These are phyloP conservation scores for Mrakia gelida DNA, from an alignment of 768 basidiomycete species.

Conservation along the genomic window DNA sequence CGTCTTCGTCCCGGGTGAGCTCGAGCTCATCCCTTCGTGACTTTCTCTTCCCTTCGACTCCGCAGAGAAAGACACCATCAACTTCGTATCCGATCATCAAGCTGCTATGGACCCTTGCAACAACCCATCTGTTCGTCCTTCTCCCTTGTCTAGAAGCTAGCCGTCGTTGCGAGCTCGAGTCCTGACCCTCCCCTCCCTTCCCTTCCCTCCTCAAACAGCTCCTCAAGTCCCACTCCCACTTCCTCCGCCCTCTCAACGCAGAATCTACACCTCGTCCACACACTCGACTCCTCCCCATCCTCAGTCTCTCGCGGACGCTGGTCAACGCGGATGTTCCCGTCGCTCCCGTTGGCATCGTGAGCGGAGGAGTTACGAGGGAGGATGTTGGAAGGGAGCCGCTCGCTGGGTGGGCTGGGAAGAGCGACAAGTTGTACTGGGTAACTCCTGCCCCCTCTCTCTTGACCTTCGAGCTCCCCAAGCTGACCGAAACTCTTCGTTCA, in stretches of 20 bases:
- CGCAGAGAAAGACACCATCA: slow-evolving; percentile 33
- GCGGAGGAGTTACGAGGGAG: slow-evolving; percentile 37
- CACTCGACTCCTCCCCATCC: slow-evolving; percentile 43
- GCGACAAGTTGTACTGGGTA: slow-evolving; percentile 44
- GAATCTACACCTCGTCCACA: slow-evolving; percentile 44
- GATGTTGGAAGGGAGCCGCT: slow-evolving; percentile 43
- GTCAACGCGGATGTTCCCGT: slow-evolving; percentile 46
- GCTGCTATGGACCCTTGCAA: slow-evolving; percentile 45
- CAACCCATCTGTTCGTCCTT: slow-evolving; percentile 40
- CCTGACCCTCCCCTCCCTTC: not conserved
- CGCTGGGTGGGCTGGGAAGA: slow-evolving; percentile 42
- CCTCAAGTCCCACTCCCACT: slow-evolving; percentile 44
- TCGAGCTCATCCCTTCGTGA: slow-evolving; percentile 18
- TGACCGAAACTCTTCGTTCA: not conserved
- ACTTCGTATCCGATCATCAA: slow-evolving; percentile 42
- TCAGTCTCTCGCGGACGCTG: slow-evolving; percentile 43
- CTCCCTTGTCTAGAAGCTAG: not conserved
- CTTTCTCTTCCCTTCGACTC: slow-evolving; percentile 8
- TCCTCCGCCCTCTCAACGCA: slow-evolving; percentile 40
- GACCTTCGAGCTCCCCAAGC: not conserved
- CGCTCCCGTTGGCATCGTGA: slow-evolving; percentile 43
- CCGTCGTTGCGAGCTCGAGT: not conserved
- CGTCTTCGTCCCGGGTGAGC: not conserved
- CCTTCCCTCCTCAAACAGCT: slow-evolving; percentile 32
- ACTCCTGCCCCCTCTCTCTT: not conserved